A percentile compares a stretch with the other conserved stretches of the same genome.
These are phyloP conservation scores for Nicotiana benthamiana DNA, from an alignment of 257 asterid genomes.

Conservation along the genomic window DNA sequence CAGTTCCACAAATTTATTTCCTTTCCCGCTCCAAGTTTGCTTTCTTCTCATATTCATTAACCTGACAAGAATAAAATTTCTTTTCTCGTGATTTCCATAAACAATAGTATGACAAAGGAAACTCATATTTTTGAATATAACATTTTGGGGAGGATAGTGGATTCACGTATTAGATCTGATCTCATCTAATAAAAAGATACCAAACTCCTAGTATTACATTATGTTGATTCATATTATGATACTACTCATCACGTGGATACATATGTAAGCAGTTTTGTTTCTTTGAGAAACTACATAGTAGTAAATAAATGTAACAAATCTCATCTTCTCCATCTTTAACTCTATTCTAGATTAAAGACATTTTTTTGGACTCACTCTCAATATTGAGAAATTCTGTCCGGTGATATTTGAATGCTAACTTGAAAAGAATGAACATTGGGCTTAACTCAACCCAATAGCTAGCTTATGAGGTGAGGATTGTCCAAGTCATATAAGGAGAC, in stretches of 20 bases:
- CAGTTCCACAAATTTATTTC: neutral
- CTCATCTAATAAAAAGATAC: neutral
- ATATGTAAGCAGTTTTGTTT: neutral
- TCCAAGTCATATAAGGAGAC: too few species aligned
- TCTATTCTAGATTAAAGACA: neutral
- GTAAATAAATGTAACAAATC: neutral
- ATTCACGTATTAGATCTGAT: neutral
- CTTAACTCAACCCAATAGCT: too few species aligned
- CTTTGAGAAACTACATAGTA: too few species aligned
- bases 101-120: neutral
- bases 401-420: too few species aligned
- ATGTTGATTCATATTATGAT: too few species aligned
- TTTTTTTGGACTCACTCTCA: neutral
- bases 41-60: neutral
- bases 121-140: neutral
- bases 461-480: too few species aligned
- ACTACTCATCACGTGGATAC: neutral
- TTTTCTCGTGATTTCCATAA: neutral
- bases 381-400: neutral
- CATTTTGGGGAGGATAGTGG: too few species aligned
- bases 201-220: neutral
- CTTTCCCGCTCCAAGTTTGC: neutral
- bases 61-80: neutral
- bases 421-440: too few species aligned
- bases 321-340: neutral